Evolutionary conservation across 129 eudicot species (phyloP).

Genomic region (Chrysanthemum makinoi): DNA sequence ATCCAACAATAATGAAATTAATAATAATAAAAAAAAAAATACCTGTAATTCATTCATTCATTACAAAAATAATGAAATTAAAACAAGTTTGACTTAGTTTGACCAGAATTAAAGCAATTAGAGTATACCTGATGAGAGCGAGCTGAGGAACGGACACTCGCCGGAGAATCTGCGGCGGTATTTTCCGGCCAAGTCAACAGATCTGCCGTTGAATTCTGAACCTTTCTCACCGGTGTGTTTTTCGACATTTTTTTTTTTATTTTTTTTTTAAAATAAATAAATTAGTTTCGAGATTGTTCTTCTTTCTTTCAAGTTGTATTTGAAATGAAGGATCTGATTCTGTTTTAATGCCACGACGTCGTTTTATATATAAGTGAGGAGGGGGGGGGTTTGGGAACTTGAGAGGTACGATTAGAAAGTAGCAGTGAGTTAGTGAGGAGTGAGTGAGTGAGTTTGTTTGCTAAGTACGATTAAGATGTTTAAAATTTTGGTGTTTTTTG

Average conservation of each 20-base stretch:
- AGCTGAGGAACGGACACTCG: slow-evolving; percentile 32
- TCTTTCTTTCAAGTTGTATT: slow-evolving; percentile 13
- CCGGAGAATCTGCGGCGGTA: slow-evolving; percentile 61
- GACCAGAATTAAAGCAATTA: no score
- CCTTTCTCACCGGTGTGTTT: slow-evolving; percentile 83
- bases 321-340: slow-evolving; percentile 27
- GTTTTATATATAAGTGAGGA: slow-evolving; percentile 11
- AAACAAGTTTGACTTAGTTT: no score
- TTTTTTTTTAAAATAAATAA: background rate
- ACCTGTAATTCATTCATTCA: no score
- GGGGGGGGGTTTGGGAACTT: slow-evolving; percentile 32
- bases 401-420: slow-evolving; percentile 35
- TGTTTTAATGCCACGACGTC: slow-evolving; percentile 24
- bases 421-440: slow-evolving; percentile 8
- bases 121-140: slow-evolving; percentile 60
- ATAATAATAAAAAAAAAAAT: no score
- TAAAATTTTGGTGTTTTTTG: no score
- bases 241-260: slow-evolving; percentile 43
- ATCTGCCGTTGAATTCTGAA: slow-evolving; percentile 95
- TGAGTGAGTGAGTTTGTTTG: background rate
- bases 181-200: slow-evolving; percentile 92
- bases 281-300: slow-evolving; percentile 21
- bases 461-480: no score
- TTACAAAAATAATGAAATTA: no score
- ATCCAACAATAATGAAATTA: no score